Conservation (phyloP, 169 alveolate genomes). For the Plasmodium vivax region DNA sequence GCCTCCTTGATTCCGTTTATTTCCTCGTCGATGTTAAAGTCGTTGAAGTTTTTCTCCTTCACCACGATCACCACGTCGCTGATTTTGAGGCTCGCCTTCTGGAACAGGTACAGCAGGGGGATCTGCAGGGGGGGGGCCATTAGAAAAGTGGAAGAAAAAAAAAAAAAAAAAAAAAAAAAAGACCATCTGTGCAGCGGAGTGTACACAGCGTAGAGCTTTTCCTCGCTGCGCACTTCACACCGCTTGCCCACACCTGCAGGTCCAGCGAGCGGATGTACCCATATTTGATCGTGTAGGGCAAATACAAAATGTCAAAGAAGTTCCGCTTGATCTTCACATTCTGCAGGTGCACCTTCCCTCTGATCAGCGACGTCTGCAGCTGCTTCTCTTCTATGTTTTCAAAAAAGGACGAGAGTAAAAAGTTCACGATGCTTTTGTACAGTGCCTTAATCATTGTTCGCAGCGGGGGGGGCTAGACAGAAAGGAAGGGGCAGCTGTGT, state of each 20-base stretch:
- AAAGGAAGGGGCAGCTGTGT: background rate
- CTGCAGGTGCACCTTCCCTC: constrained; percentile 64
- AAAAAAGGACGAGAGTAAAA: constrained; percentile 56
- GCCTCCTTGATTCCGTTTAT: constrained; percentile 37
- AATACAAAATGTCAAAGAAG: constrained; percentile 23
- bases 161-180: too few relatives aligned
- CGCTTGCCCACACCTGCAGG: constrained; percentile 2
- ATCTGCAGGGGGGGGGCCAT: background rate
- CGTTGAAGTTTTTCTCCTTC: constrained; percentile 47
- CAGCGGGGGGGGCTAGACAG: background rate
- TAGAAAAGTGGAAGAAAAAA: too few relatives aligned
- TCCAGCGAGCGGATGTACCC: constrained; percentile 69
- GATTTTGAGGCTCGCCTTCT: constrained; percentile 37
- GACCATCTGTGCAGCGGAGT: background rate
- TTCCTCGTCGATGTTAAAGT: constrained; percentile 45
- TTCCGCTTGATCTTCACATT: constrained; percentile 47
- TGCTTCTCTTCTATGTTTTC: constrained; percentile 68
- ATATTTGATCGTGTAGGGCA: constrained; percentile 56
- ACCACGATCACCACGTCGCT: constrained; percentile 50
- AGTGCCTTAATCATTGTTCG: constrained; percentile 59
- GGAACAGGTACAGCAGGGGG: constrained; percentile 52
- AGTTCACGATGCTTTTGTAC: constrained; percentile 52
- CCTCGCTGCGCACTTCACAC: too few relatives aligned
- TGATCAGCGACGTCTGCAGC: constrained; percentile 45
- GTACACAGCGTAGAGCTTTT: too few relatives aligned